Conservation (phyloP, 106 monocot species). For the Agapanthus africanus region DNA sequence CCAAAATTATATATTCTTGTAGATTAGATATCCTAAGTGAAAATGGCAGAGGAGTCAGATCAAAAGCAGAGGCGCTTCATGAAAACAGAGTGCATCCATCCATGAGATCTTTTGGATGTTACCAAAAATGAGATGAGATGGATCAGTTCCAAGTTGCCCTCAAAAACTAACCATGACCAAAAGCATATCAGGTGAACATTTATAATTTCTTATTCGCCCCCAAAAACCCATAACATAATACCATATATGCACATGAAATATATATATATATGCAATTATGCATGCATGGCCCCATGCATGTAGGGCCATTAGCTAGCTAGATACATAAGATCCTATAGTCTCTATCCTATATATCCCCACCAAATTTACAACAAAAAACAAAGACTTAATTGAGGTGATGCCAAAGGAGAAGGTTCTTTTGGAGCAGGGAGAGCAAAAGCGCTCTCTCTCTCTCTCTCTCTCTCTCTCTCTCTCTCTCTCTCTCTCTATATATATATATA, state of each 20-base stretch:
- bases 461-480: too few relatives aligned
- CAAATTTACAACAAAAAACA: neutral
- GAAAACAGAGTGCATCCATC: neutral
- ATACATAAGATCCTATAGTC: constrained; percentile 4
- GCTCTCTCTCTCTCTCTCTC: too few relatives aligned
- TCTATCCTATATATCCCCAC: neutral
- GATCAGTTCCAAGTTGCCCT: neutral
- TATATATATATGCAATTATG: too few relatives aligned
- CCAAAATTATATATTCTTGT: too few relatives aligned
- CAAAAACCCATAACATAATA: neutral
- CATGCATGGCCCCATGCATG: too few relatives aligned
- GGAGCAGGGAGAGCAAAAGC: neutral
- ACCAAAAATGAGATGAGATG: too few relatives aligned
- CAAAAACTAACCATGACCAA: constrained; percentile 1
- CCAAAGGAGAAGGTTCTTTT: neutral
- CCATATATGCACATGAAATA: too few relatives aligned
- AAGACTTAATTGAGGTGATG: neutral
- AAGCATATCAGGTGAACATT: neutral
- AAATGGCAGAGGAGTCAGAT: too few relatives aligned
- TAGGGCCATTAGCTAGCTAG: neutral
- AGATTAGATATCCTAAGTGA: too few relatives aligned
- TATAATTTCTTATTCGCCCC: neutral
- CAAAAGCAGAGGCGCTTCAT: too few relatives aligned
- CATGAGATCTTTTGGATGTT: neutral
- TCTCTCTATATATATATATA: too few relatives aligned